Conservation (phyloP, 371 early-diverging fungal species). For the Mortierella sp. region DNA sequence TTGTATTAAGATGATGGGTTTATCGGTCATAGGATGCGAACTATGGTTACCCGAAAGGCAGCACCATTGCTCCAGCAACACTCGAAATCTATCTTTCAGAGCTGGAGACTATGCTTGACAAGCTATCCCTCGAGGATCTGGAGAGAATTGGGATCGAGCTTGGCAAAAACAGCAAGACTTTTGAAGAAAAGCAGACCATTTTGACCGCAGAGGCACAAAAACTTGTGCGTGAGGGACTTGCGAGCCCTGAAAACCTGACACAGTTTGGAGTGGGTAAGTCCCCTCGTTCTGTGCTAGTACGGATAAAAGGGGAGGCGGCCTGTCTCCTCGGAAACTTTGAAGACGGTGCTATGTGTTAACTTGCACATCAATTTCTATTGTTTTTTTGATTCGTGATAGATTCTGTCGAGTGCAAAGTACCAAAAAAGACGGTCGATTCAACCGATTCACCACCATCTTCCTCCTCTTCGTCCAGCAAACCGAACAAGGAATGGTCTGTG, state of each 20-base stretch:
- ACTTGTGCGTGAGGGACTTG: slow-evolving; percentile 33
- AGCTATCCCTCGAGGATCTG: slow-evolving; percentile 47
- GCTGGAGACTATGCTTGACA: slow-evolving; percentile 76
- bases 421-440: not conserved
- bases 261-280: slow-evolving; percentile 42
- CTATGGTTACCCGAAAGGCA: slow-evolving; percentile 73
- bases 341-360: no score
- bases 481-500: slow-evolving; percentile 57
- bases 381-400: not conserved
- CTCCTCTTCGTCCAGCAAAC: not conserved
- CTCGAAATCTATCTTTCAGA: slow-evolving; percentile 72
- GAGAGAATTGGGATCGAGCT: slow-evolving; percentile 39
- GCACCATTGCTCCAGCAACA: slow-evolving; percentile 61
- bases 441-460: not conserved
- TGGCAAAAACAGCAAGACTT: slow-evolving; percentile 16
- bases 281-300: not conserved
- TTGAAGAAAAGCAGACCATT: slow-evolving; percentile 39
- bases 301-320: not conserved
- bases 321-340: no score
- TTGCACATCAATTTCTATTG: no score
- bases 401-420: slow-evolving; percentile 3
- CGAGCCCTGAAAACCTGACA: slow-evolving; percentile 32
- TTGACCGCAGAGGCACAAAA: slow-evolving; percentile 33
- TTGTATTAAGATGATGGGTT: not conserved
- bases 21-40: slow-evolving; percentile 63